Evolutionary conservation across 371 early-diverging fungal genomes (phyloP), one percentile per base, ranked within the genome.

Genomic region (Furculomyces boomerangus): DNA sequence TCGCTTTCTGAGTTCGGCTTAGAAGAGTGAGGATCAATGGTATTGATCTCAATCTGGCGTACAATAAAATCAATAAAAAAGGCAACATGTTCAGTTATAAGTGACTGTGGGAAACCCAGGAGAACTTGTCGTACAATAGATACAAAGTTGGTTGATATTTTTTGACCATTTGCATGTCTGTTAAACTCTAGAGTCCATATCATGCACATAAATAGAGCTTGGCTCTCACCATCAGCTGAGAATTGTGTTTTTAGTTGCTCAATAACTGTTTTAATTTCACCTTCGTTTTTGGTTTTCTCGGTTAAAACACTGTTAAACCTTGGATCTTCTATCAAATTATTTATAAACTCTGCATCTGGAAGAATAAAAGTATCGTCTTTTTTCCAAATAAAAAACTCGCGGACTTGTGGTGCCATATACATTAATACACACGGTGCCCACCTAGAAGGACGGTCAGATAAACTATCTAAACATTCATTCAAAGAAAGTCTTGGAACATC

Each of bases 31-130:
- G 10, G 8, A 13, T 32, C 31, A 35, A 31, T 18, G 16, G 18
- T 18, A 5, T 32, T 22, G 8, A 24, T 20, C n/a, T 51, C 30
- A n/a, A 51, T 16, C 14, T 32, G 26, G 3, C 7, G 3, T 1
- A 81, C 61, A 2, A 81, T 68, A 62, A 72, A 84, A 54, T 82
- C 83, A 16, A 83, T 57, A 35, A 84, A 64, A 46, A 79, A 74
- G 25, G 80, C 71, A 24, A 79, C 78, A 59, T 75, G 72, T 1
- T 81, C 76, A 16, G 84, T 75, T 73, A 81, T 78, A 48, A 76
- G 63, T 22, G 84, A 72, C 29, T 79, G 78, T 7, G 80, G 76
- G 57, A 84, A 79, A 47, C 74, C 59, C 53, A 82, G 65, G 50
- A 86, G 59, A 32, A 83, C 68, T 8, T 79, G 77, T 32, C 85